phyloP scores from a whole-genome alignment of 257 asterid genomes.

The Phtheirospermum japonicum region DNA sequence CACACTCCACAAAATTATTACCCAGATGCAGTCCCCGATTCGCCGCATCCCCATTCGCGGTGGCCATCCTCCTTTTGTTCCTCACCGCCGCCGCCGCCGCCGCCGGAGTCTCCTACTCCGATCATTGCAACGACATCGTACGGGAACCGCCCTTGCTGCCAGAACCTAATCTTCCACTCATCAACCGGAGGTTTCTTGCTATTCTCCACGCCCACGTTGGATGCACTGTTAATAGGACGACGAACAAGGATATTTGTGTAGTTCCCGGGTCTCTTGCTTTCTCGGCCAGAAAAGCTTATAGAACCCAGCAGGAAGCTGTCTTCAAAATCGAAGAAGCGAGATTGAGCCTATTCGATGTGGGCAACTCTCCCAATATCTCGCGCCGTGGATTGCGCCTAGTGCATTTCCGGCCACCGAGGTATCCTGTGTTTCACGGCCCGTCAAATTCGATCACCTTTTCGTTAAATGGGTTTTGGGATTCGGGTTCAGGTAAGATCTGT shows the following conservation, averaged over 20 bases:
- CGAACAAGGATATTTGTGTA: slow-evolving; percentile 18
- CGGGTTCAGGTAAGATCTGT: slow-evolving; percentile 71
- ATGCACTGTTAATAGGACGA: slow-evolving; percentile 24
- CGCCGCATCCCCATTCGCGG: slow-evolving; percentile 25
- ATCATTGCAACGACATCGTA: slow-evolving; percentile 48
- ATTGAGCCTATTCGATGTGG: slow-evolving; percentile 30
- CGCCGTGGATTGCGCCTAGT: slow-evolving; percentile 68
- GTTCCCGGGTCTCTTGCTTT: slow-evolving; percentile 41
- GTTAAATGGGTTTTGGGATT: slow-evolving; percentile 74
- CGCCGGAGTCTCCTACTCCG: slow-evolving; percentile 43
- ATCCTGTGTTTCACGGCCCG: slow-evolving; percentile 38
- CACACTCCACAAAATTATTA: not conserved
- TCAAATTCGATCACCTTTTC: slow-evolving; percentile 30
- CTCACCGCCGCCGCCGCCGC: slow-evolving; percentile 26
- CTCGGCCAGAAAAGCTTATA: slow-evolving; percentile 34
- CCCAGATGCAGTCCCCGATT: slow-evolving; percentile 16
- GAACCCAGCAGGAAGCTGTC: slow-evolving; percentile 49
- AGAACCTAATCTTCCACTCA: slow-evolving; percentile 29
- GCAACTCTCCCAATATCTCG: slow-evolving; percentile 35
- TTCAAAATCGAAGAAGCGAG: slow-evolving; percentile 58
- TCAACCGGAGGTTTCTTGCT: slow-evolving; percentile 31
- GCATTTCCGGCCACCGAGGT: slow-evolving; percentile 62
- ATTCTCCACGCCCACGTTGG: slow-evolving; percentile 41
- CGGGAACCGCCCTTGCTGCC: slow-evolving; percentile 39
- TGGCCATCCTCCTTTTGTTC: slow-evolving; percentile 33